These are phyloP conservation scores for Myochromella boudieri DNA, from an alignment of 768 basidiomycete species.

Conservation along the genomic window DNA sequence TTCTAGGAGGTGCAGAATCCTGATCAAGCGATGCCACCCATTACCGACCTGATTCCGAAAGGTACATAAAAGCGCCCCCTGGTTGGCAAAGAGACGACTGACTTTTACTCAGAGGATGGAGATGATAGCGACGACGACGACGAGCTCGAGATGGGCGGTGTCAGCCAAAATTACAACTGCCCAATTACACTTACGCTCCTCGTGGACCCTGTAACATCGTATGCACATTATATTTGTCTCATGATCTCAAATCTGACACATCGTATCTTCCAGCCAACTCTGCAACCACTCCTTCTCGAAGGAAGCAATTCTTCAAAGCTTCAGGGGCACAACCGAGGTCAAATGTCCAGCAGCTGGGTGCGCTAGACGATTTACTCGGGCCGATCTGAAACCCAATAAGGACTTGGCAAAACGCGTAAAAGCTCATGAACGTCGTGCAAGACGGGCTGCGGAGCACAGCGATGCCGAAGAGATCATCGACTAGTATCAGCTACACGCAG, in stretches of 20 bases:
- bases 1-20: conserved; percentile 67
- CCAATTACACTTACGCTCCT: conserved; percentile 72
- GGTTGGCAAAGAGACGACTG: not conserved
- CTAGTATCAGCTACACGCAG: conserved; percentile 16
- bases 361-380: conserved; percentile 51
- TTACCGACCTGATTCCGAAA: conserved; percentile 68
- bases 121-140: conserved; percentile 85
- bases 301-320: conserved; percentile 65
- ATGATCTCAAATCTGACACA: conserved; percentile 6
- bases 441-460: conserved; percentile 45
- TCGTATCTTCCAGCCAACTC: conserved; percentile 39
- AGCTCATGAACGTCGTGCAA: conserved; percentile 52
- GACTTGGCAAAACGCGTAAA: conserved; percentile 64
- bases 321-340: conserved; percentile 34
- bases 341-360: conserved; percentile 78
- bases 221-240: conserved; percentile 26
- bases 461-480: conserved; percentile 65
- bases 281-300: conserved; percentile 87
- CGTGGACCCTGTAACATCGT: conserved; percentile 83
- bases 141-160: conserved; percentile 86
- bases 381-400: conserved; percentile 52
- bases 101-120: conserved; percentile 58
- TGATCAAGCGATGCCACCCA: conserved; percentile 70
- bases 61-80: conserved; percentile 45
- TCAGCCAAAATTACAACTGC: conserved; percentile 81